phyloP scores from a whole-genome alignment of 208 protist genomes.

The Porcisia hertigi region DNA sequence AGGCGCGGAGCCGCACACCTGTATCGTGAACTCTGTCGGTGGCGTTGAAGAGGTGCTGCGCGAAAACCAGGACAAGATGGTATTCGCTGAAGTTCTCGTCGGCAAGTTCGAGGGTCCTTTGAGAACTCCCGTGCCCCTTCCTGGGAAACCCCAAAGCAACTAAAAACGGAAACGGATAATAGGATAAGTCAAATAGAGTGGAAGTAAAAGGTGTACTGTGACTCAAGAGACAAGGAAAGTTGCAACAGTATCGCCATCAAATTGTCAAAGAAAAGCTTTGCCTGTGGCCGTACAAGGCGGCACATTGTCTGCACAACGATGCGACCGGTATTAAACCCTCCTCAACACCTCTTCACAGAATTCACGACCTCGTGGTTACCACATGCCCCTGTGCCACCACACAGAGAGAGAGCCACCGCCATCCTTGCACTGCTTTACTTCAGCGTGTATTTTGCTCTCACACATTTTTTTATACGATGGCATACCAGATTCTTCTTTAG shows the following conservation, averaged over 20 bases:
- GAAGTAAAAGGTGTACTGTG: neutral
- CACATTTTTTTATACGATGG: too few relatives aligned
- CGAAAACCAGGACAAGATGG: constrained; percentile 33
- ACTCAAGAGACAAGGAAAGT: neutral
- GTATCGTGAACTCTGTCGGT: constrained; percentile 31
- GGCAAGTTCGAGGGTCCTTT: constrained; percentile 53
- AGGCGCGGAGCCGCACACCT: constrained; percentile 19
- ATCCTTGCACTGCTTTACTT: neutral
- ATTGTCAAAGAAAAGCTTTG: neutral
- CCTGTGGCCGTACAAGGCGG: neutral
- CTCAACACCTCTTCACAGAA: neutral
- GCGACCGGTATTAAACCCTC: neutral
- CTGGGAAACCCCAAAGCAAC: constrained; percentile 19
- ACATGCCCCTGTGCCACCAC: neutral
- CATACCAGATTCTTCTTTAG: neutral
- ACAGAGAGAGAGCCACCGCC: neutral
- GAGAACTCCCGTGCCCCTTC: constrained; percentile 35
- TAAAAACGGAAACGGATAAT: neutral
- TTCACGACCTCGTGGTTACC: neutral
- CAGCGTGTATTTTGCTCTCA: neutral
- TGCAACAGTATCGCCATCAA: neutral
- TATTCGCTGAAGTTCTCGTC: constrained; percentile 36
- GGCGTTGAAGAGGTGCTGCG: constrained; percentile 27
- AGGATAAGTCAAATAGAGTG: neutral
- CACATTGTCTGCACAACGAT: neutral